A percentile compares a stretch with the other conserved stretches of the same genome.
These are phyloP conservation scores for Ophiocordyceps camponoti-floridani DNA, from an alignment of 2,329 filamentous ascomycete genomes.

Conservation along the genomic window DNA sequence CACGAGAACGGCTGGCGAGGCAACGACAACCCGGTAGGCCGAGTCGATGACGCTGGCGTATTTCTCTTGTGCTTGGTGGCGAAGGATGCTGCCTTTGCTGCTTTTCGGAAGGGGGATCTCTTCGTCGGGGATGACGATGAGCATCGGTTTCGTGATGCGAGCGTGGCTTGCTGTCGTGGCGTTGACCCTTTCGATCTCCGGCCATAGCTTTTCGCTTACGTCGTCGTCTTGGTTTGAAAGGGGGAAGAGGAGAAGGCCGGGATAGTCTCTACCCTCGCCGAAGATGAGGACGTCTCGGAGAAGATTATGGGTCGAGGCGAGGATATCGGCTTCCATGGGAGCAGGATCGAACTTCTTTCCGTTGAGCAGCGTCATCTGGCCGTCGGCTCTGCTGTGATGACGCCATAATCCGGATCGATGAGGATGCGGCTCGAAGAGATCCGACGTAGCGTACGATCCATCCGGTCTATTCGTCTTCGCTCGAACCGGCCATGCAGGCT, in stretches of 20 bases:
- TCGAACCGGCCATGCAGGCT: conserved; percentile 36
- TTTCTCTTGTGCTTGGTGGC: conserved; percentile 28
- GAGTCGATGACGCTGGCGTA: conserved; percentile 26
- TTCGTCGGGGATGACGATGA: conserved; percentile 21
- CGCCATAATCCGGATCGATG: conserved; percentile 36
- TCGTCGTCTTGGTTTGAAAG: conserved; percentile 3
- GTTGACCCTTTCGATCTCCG: conserved; percentile 28
- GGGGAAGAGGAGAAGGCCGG: conserved; percentile 37
- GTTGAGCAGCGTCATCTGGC: conserved; percentile 42
- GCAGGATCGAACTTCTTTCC: conserved; percentile 54
- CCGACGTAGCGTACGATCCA: conserved; percentile 43
- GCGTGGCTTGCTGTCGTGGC: conserved; percentile 28
- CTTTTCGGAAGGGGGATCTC: conserved; percentile 30
- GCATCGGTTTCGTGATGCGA: conserved; percentile 28
- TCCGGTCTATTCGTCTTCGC: conserved; percentile 39
- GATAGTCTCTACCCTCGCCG: conserved; percentile 35
- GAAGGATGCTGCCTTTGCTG: conserved; percentile 43
- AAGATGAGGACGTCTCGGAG: conserved; percentile 42
- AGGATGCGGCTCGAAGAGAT: conserved; percentile 40
- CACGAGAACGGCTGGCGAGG: conserved; percentile 1
- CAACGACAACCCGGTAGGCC: conserved; percentile 19
- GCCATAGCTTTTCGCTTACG: conserved; percentile 1
- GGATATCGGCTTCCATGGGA: conserved; percentile 37
- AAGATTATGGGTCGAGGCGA: conserved; percentile 16
- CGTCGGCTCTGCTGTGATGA: conserved; percentile 43